phyloP scores from a whole-genome alignment of 208 protist species.

The Acanthamoeba sp. region DNA sequence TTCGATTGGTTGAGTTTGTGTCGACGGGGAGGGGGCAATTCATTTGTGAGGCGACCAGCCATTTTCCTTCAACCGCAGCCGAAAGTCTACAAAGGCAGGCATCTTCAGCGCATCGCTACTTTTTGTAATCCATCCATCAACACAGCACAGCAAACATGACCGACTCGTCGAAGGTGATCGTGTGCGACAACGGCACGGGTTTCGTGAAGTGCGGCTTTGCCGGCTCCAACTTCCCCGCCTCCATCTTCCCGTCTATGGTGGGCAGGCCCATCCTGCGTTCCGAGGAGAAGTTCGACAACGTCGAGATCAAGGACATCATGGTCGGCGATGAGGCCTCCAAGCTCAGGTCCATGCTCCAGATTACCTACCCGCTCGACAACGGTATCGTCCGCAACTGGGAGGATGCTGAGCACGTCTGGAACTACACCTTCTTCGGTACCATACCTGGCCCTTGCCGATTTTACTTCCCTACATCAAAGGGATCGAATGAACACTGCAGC shows the following conservation, averaged over 20 bases:
- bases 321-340: constrained; percentile 94
- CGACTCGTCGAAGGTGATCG: constrained; percentile 85
- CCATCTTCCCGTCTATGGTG: constrained; percentile 97
- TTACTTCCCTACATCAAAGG: neutral
- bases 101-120: neutral
- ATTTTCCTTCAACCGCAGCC: neutral
- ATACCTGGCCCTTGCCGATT: too few species aligned
- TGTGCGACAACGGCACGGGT: constrained; percentile 91
- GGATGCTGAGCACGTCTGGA: constrained; percentile 97
- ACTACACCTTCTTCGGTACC: constrained; percentile 93
- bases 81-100: neutral
- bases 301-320: constrained; percentile 94
- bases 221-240: constrained; percentile 96
- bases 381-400: constrained; percentile 98
- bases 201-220: constrained; percentile 98
- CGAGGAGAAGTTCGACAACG: constrained; percentile 89
- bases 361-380: constrained; percentile 97
- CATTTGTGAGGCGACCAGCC: neutral
- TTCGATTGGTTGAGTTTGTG: neutral
- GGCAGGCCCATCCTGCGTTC: constrained; percentile 95
- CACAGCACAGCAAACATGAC: neutral
- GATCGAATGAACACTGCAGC: neutral
- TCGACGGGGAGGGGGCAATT: neutral
- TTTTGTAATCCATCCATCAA: neutral
- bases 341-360: constrained; percentile 92